Evolutionary conservation across 2,329 filamentous ascomycete genomes (phyloP), one percentile per base, ranked within the genome.

Genomic region (Scorias spongiosa): DNA sequence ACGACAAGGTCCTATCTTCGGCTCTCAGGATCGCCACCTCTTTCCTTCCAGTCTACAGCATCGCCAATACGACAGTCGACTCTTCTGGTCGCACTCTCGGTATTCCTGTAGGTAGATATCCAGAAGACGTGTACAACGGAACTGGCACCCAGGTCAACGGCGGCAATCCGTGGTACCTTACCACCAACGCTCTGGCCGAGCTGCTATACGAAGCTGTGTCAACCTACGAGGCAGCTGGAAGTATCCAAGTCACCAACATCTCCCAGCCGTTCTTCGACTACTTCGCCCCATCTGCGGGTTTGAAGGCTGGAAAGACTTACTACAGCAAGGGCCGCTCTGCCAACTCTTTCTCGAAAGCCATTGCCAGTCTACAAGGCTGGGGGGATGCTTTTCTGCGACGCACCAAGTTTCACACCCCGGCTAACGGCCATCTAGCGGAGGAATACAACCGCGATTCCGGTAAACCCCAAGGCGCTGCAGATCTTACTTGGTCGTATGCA

Each of bases 401-500:
- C 3, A 47, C 60, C 41, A 60, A 61, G 48, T 54, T 53, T 41
- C 56, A 60, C 39, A 55, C 54, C 2, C 57, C 57, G 1, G 43
- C 47, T 3, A 48, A 53, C 40, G 53, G 55, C 2, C 48, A 51
- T 18, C 41, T 61, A 28, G 38, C 54, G 0, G 58, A 62, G 44
- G 54, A 62, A 50, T 60, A 53, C 45, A 55, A 61, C 40, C 49
- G 58, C 2, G 48, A 54, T 18, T 51, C 48, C 12, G 59, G 58
- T 6, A 26, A 43, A 4, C 45, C 53, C 20, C 49, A 53, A 37
- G 57, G 57, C 12, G 57, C 57, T 10, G 49, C 46, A 5, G 58
- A 60, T 44, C 40, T 62, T 43, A 62, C 57, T 4, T 61, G 59
- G 59, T 54, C 50, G 29, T 61, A 60, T 51, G 59, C 58, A n/a